Percentiles rank a stretch among this genome's conserved stretches.
These are phyloP conservation scores for Agapanthus africanus DNA, from an alignment of 106 monocot genomes.

Conservation along the genomic window DNA sequence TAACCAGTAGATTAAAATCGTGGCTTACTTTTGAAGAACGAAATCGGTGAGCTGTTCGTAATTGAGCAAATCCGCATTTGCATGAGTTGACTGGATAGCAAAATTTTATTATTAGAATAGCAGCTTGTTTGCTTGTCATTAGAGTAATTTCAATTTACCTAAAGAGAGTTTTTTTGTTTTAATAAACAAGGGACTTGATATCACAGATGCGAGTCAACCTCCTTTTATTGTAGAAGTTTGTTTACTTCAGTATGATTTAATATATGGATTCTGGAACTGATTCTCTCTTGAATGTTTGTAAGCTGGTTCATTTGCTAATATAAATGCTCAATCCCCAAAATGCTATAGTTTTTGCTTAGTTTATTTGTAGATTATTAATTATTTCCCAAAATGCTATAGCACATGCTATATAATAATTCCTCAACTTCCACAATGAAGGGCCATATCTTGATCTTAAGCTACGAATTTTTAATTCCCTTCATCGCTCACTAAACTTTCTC, in stretches of 20 bases:
- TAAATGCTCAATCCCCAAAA: neutral
- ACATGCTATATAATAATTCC: neutral
- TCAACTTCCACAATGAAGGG: neutral
- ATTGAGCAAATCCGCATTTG: too few relatives aligned
- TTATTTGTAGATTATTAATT: neutral
- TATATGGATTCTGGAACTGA: neutral
- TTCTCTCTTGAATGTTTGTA: neutral
- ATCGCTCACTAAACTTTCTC: neutral
- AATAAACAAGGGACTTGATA: too few relatives aligned
- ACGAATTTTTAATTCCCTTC: neutral
- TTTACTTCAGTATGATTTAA: neutral
- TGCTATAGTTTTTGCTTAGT: neutral
- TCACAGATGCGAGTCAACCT: too few relatives aligned
- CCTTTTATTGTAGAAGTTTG: too few relatives aligned
- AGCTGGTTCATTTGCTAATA: neutral
- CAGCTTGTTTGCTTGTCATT: neutral
- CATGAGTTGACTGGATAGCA: neutral
- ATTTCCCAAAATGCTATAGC: neutral
- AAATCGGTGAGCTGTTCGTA: too few relatives aligned
- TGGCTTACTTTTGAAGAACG: too few relatives aligned
- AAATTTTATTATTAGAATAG: neutral
- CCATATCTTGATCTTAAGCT: neutral
- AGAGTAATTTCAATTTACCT: too few relatives aligned
- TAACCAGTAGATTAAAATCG: too few relatives aligned
- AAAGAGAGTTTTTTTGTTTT: too few relatives aligned